These are phyloP conservation scores for Teunomyces aglyptinius DNA, from an alignment of 805 yeast genomes.

Conservation along the genomic window DNA sequence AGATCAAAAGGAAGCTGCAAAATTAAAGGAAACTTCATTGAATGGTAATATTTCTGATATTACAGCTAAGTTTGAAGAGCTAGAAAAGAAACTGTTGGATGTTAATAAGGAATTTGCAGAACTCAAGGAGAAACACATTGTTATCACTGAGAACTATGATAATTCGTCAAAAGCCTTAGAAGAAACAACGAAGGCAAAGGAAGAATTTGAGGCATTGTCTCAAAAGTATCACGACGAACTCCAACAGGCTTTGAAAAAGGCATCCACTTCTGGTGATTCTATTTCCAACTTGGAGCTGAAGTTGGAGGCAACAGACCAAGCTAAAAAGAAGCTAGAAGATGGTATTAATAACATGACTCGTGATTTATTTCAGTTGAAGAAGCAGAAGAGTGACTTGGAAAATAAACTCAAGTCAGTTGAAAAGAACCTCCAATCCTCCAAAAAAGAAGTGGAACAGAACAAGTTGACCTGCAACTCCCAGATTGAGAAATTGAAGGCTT, in stretches of 20 bases:
- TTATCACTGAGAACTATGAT: constrained; percentile 18
- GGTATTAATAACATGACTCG: constrained; percentile 90
- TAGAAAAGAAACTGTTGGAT: constrained; percentile 11
- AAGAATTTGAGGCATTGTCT: constrained; percentile 30
- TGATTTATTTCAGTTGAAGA: constrained; percentile 67
- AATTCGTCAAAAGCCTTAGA: constrained; percentile 19
- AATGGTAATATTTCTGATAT: constrained; percentile 15
- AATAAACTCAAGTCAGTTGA: constrained; percentile 41
- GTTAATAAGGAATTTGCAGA: constrained; percentile 32
- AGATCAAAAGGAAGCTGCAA: constrained; percentile 18
- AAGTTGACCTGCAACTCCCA: constrained; percentile 19
- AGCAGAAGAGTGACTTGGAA: constrained; percentile 54
- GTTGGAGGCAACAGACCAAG: constrained; percentile 32
- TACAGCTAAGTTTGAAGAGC: constrained; percentile 22
- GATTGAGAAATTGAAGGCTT: constrained; percentile 18
- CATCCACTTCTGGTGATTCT: constrained; percentile 21
- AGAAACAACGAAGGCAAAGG: constrained; percentile 19
- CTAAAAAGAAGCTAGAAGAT: constrained; percentile 68
- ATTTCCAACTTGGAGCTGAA: constrained; percentile 30
- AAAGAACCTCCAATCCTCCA: constrained; percentile 33
- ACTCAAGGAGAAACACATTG: constrained; percentile 19
- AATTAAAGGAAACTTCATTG: constrained; percentile 17
- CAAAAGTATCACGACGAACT: constrained; percentile 28
- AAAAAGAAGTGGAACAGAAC: constrained; percentile 34
- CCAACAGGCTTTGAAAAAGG: constrained; percentile 27